Base-by-base conservation (phyloP, 2,329 filamentous ascomycete species). In the Penicillium sp. region DNA sequence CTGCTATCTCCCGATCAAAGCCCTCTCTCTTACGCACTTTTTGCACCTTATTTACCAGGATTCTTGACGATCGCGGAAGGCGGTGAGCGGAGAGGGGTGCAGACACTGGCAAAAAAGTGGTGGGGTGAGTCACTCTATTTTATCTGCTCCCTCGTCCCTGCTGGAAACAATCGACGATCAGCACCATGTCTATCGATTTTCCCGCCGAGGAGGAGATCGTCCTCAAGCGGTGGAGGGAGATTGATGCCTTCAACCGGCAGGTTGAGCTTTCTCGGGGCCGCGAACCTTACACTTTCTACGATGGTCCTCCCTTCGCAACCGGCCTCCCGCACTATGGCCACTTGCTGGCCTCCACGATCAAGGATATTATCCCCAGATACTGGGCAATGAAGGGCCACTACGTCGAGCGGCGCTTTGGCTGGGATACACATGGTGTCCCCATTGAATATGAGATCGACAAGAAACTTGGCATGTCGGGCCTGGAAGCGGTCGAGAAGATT, bases 381-480 rank as follows among this genome's bases (percentile, higher is more conserved):
- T 96, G 90, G 88, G 89, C 89, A 36, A 95, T 95, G 90, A 94
- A 94, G 64, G 91, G 91, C 11, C 87, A 83, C 62, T 86, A 94
- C 71, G 90, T 96, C 36, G 87, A 93, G 72, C 80, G 91, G 51
- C 80, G 90, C 43, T 96, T 96, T 54, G 91, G 91, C 37, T 96
- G 91, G 91, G 91, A 96, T 64, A 88, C 90, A 2, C 91, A 96
- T 62, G 91, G 91, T 46, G 77, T 97, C 37, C 91, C 91, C 11
- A 93, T 97, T 54, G 91, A 97, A 72, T 87, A 94, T 65, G 91
- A 96, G 70, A 96, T 96, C 60, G 91, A 96, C 75, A 96, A 96
- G 77, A 91, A 91, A 69, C 76, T 94, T 51, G 86, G 87, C 27
- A 90, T 95, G 60, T 87, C 86, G 52, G 87, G 88, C 39, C 86